phyloP scores from a whole-genome alignment of 176 grass and related monocot genomes.

The Themeda triandra region DNA sequence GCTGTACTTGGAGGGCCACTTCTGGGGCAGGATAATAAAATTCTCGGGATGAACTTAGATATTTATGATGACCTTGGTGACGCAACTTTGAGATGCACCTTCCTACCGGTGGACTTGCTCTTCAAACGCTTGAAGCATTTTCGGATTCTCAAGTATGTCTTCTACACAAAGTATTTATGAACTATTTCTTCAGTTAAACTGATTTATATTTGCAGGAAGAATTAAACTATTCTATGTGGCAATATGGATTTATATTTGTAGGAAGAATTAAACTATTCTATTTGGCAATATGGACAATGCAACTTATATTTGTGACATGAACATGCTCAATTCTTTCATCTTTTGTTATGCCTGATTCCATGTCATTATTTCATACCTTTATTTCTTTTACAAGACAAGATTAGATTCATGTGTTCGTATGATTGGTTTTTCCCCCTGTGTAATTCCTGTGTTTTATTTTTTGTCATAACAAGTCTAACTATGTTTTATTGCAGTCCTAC shows the following conservation, averaged over 20 bases:
- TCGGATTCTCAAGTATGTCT: conserved; percentile 10
- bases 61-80: background rate
- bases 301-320: background rate
- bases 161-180: background rate
- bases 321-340: background rate
- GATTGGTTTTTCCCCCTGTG: background rate
- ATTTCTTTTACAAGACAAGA: background rate
- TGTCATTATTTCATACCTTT: background rate
- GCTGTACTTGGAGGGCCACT: conserved; percentile 35
- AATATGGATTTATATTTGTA: background rate
- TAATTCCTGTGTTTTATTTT: background rate
- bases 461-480: background rate
- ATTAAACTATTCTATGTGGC: background rate
- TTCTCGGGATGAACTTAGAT: conserved; percentile 3
- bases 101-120: background rate
- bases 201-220: background rate
- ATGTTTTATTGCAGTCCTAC: background rate
- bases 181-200: background rate
- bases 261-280: no score
- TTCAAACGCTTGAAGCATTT: background rate
- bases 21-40: background rate
- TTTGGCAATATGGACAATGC: no score
- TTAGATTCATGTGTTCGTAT: background rate
- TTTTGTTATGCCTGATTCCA: background rate
- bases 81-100: background rate